Evolutionary conservation across 495 filamentous ascomycete genomes (phyloP).

Genomic region (Penicillium antarcticum): DNA sequence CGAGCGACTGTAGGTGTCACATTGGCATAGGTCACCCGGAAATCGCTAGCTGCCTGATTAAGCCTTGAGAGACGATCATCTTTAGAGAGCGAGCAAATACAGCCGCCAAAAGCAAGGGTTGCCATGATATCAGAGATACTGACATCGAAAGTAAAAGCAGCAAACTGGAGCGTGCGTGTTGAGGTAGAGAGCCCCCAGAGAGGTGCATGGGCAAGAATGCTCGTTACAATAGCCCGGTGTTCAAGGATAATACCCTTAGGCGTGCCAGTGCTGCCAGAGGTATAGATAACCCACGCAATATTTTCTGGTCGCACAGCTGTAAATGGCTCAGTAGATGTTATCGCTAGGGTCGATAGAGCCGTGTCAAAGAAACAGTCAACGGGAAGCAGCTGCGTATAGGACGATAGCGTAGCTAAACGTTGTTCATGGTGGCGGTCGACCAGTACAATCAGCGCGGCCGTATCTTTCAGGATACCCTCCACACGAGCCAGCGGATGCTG

Average conservation of each 20-base stretch:
- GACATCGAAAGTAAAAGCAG: slow-evolving; percentile 41
- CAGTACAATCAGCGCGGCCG: slow-evolving; percentile 21
- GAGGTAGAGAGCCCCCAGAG: slow-evolving; percentile 16
- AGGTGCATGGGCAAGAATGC: slow-evolving; percentile 11
- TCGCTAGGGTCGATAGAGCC: neutral
- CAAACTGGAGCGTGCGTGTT: slow-evolving; percentile 41
- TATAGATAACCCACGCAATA: slow-evolving; percentile 27
- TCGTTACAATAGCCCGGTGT: slow-evolving; percentile 34
- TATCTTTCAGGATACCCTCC: slow-evolving; percentile 26
- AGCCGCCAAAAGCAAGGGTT: slow-evolving; percentile 34
- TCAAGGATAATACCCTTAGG: slow-evolving; percentile 42
- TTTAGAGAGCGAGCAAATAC: slow-evolving; percentile 25
- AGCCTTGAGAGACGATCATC: no score
- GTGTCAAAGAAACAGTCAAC: neutral
- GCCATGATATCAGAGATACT: slow-evolving; percentile 37
- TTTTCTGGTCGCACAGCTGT: neutral
- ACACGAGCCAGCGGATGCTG: slow-evolving; percentile 26
- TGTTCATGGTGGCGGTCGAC: no score
- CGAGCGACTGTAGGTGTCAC: no score
- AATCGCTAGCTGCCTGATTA: no score
- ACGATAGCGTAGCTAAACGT: no score
- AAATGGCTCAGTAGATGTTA: neutral
- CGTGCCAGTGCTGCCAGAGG: no score
- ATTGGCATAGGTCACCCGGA: no score
- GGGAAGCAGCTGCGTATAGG: neutral